Evolutionary conservation across 805 yeast genomes (phyloP).

Genomic region (Sungouiozyma ichnusensis): DNA sequence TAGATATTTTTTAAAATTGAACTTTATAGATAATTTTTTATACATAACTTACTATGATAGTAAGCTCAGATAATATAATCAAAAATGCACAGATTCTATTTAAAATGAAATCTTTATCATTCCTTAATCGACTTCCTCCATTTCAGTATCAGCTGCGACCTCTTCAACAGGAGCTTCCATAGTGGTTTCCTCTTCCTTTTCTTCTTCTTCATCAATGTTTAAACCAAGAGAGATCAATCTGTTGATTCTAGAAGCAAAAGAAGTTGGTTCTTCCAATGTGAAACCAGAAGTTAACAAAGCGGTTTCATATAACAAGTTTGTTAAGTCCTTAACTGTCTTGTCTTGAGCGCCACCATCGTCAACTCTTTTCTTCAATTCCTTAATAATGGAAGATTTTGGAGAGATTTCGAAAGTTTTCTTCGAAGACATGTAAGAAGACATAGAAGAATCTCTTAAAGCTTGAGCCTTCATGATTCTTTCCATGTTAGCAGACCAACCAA

Average conservation of each 20-base stretch:
- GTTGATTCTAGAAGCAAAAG: slow-evolving; percentile 96
- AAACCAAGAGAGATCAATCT: slow-evolving; percentile 96
- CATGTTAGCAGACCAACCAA: slow-evolving; percentile 99
- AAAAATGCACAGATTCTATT: background rate
- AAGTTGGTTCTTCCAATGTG: slow-evolving; percentile 96
- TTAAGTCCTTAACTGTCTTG: slow-evolving; percentile 95
- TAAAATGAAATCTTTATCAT: background rate
- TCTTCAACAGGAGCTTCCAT: slow-evolving; percentile 41
- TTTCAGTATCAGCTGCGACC: slow-evolving; percentile 80
- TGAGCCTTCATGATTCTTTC: slow-evolving; percentile 99
- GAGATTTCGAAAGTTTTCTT: slow-evolving; percentile 99
- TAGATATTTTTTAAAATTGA: slow-evolving; percentile 1
- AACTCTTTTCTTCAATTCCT: slow-evolving; percentile 92
- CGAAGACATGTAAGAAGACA: slow-evolving; percentile 99
- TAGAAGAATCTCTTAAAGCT: slow-evolving; percentile 96
- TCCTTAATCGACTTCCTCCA: slow-evolving; percentile 95
- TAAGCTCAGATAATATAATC: background rate
- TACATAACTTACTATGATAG: slow-evolving; percentile 1
- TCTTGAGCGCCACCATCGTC: slow-evolving; percentile 96
- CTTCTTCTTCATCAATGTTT: slow-evolving; percentile 89
- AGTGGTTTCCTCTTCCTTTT: slow-evolving; percentile 43
- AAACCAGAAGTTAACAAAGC: slow-evolving; percentile 98
- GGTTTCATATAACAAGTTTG: slow-evolving; percentile 92
- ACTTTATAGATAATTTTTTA: slow-evolving; percentile 2
- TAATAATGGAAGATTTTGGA: slow-evolving; percentile 90